Base-by-base conservation (phyloP, 495 filamentous ascomycete species). In the Aspergillus leporis region DNA sequence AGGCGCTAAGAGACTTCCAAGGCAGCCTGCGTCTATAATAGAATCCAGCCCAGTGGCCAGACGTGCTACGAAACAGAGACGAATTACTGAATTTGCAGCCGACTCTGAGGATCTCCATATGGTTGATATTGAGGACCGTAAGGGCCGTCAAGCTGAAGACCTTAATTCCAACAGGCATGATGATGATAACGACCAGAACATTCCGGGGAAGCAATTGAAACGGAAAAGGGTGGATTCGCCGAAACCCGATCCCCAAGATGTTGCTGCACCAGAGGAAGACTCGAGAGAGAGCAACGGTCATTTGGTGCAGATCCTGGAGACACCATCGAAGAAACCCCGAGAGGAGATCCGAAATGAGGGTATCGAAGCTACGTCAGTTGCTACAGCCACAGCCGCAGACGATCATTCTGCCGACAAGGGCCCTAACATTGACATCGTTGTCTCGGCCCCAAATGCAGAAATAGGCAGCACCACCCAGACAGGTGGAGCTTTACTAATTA, bases 211-310 rank as follows among this genome's bases (percentile, higher is more conserved):
- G 32, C 8, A n/a, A 30, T 25, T 40, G 13, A 66, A 66, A 38
- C 56, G 64, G 12, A 61, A 56, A 38, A 61, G 64, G 38, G 49
- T 21, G 3, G 9, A 25, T 16, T 61, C 59, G 28, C 63, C 40
- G 43, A 51, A 22, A n/a, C 43, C 38, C 6, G 23, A 32, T 7
- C 5, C 19, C 4, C 18, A 45, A 50, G 25, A 22, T 4, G 21
- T 14, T 13, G 9, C 13, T 25, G 31, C 46, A 30, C 21, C 21
- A 10, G 34, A 55, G 28, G 40, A 28, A 32, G 3, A 2, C 0
- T 14, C 5, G 2, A 8, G 32, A 48, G 47, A 38, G 16, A 19
- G 16, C 34, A 51, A 53, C 21, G 31, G 22, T 30, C 53, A 32
- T 22, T 7, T 23, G 0, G 23, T 48, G 12, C 40, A 21, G 34